Evolutionary conservation across 345 rosid genomes (phyloP).

Genomic region (Geranium brycei): DNA sequence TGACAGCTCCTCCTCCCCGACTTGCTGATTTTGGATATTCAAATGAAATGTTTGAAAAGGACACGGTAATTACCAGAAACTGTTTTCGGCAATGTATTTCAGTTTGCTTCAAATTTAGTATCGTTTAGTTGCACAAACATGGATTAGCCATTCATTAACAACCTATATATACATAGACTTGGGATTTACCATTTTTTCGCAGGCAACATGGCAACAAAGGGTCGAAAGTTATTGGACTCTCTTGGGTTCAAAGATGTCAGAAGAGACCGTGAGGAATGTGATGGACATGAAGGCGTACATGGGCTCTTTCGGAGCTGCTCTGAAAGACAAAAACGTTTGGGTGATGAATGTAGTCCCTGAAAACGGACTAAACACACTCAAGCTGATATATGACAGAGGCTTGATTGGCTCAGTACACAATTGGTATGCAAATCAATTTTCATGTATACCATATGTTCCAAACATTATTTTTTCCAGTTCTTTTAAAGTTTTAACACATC

Average conservation of each 20-base stretch:
- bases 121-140: too few relatives aligned
- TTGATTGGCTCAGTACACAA: slow-evolving; percentile 61
- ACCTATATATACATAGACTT: too few relatives aligned
- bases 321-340: slow-evolving; percentile 80
- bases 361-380: slow-evolving; percentile 74
- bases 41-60: slow-evolving; percentile 69
- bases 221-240: slow-evolving; percentile 75
- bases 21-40: slow-evolving; percentile 89
- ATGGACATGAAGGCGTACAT: slow-evolving; percentile 97
- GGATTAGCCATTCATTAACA: too few relatives aligned
- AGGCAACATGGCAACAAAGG: slow-evolving; percentile 68
- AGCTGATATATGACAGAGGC: slow-evolving; percentile 78
- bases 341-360: slow-evolving; percentile 77
- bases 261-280: slow-evolving; percentile 65
- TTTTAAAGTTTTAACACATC: too few relatives aligned
- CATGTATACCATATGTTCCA: too few relatives aligned
- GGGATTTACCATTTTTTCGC: slow-evolving; percentile 13
- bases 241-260: slow-evolving; percentile 54
- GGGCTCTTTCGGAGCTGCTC: slow-evolving; percentile 91
- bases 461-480: too few relatives aligned
- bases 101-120: too few relatives aligned
- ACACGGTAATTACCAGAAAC: slow-evolving; percentile 33
- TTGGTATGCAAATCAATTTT: slow-evolving; percentile 38
- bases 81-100: too few relatives aligned
- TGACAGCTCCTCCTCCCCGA: slow-evolving; percentile 73